Conservation (phyloP, 2,329 filamentous ascomycete species). For the Elsinoe arachidis region DNA sequence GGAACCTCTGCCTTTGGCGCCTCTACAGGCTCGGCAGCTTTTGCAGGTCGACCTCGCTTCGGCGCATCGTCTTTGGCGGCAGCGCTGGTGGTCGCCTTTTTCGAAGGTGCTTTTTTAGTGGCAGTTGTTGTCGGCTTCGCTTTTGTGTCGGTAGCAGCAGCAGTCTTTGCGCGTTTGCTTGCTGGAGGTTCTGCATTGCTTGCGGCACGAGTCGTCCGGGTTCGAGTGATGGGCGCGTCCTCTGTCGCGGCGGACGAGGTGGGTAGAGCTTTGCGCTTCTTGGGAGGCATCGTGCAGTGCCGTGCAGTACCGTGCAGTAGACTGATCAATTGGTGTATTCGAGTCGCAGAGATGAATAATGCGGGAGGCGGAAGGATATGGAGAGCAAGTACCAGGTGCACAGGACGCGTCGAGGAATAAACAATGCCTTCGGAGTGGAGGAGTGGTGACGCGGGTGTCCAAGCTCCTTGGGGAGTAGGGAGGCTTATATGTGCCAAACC, state of each 20-base stretch:
- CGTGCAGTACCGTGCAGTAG: background rate
- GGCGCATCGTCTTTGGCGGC: constrained; percentile 17
- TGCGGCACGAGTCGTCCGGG: background rate
- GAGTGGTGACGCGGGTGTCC: constrained; percentile 3
- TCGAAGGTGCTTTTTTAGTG: background rate
- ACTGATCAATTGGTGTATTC: background rate
- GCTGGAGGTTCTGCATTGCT: background rate
- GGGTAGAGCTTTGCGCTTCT: constrained; percentile 9
- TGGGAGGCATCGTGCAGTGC: constrained; percentile 14
- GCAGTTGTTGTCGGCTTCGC: background rate
- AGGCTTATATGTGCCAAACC: too few relatives aligned
- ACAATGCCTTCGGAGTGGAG: background rate
- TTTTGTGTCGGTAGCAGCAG: background rate
- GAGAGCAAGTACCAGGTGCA: background rate
- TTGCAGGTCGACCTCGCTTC: constrained; percentile 26
- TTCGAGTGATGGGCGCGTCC: background rate
- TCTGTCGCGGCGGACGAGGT: background rate
- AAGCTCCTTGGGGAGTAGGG: background rate
- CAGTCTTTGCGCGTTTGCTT: background rate
- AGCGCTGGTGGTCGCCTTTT: constrained; percentile 9
- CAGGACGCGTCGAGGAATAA: constrained; percentile 5
- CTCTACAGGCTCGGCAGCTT: constrained; percentile 16
- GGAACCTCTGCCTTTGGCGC: constrained; percentile 9
- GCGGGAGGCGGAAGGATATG: background rate
- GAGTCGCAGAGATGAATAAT: background rate